These are phyloP conservation scores for Nepenthes mirabilis DNA, from an alignment of 148 eudicot genomes.

Conservation along the genomic window DNA sequence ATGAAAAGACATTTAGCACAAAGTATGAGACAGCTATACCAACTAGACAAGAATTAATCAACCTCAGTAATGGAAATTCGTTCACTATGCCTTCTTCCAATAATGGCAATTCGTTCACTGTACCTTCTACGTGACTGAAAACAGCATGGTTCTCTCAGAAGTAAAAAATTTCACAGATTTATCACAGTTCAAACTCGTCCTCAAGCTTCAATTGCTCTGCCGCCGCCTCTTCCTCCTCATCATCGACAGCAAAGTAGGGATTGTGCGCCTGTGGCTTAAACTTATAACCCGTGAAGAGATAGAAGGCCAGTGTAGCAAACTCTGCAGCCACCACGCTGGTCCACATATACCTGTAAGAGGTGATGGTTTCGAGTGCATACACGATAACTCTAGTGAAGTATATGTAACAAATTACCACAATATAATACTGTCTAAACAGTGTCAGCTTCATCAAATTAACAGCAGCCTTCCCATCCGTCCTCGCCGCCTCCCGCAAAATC, in stretches of 20 bases:
- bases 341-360: slow-evolving; percentile 64
- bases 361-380: slow-evolving; percentile 58
- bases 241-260: slow-evolving; percentile 60
- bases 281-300: slow-evolving; percentile 47
- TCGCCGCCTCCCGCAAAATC: slow-evolving; percentile 56
- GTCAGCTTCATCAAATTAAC: slow-evolving; percentile 64
- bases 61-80: too few relatives aligned
- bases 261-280: slow-evolving; percentile 66
- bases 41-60: too few relatives aligned
- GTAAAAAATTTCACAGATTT: too few relatives aligned
- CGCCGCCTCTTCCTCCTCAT: slow-evolving; percentile 80
- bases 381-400: slow-evolving; percentile 76
- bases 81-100: too few relatives aligned
- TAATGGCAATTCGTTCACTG: too few relatives aligned
- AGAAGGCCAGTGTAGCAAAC: slow-evolving; percentile 60
- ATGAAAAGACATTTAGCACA: too few relatives aligned
- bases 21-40: too few relatives aligned
- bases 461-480: slow-evolving; percentile 75
- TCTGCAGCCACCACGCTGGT: slow-evolving; percentile 52
- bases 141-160: too few relatives aligned
- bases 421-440: slow-evolving; percentile 60
- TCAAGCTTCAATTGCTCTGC: slow-evolving; percentile 48
- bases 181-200: slow-evolving; percentile 64
- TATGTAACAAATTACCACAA: slow-evolving; percentile 64
- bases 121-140: too few relatives aligned